phyloP scores from a whole-genome alignment of 345 rosid genomes.

The Euphorbia tirucalli region DNA sequence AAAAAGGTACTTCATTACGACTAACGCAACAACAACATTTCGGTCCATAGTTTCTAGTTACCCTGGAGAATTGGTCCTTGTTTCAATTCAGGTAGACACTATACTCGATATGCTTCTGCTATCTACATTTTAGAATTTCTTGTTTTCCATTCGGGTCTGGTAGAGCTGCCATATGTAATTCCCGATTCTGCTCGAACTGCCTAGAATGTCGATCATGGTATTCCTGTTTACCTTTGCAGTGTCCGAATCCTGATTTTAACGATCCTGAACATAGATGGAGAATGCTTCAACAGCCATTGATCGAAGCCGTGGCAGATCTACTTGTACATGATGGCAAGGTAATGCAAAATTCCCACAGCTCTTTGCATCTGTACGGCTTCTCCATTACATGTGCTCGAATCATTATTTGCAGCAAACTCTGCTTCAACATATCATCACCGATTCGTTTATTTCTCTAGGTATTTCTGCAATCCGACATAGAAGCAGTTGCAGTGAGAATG shows the following conservation, averaged over 20 bases:
- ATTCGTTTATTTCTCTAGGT: constrained; percentile 34
- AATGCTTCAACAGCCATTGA: constrained; percentile 57
- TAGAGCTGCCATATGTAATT: constrained; percentile 4
- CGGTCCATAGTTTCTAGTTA: constrained; percentile 54
- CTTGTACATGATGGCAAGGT: constrained; percentile 61
- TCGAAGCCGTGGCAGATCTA: constrained; percentile 59
- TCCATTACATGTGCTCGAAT: not conserved
- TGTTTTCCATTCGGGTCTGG: too few relatives aligned
- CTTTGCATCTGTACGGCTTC: not conserved
- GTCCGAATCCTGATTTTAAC: constrained; percentile 75
- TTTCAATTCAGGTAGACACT: constrained; percentile 51
- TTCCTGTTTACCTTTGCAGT: constrained; percentile 31
- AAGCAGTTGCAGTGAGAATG: constrained; percentile 53
- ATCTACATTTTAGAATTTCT: too few relatives aligned
- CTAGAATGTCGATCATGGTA: not conserved
- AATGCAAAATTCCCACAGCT: not conserved
- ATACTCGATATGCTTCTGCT: not conserved
- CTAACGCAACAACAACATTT: constrained; percentile 65
- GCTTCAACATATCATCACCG: not conserved
- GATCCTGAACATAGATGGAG: constrained; percentile 62
- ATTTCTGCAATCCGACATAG: constrained; percentile 64
- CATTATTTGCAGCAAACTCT: not conserved
- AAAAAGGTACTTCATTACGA: constrained; percentile 50
- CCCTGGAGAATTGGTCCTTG: constrained; percentile 54
- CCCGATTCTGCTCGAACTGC: constrained; percentile 2